Percentiles rank a stretch among this genome's conserved stretches.
These are phyloP conservation scores for Curvularia spicifera DNA, from an alignment of 2,329 filamentous ascomycete species.

Conservation along the genomic window DNA sequence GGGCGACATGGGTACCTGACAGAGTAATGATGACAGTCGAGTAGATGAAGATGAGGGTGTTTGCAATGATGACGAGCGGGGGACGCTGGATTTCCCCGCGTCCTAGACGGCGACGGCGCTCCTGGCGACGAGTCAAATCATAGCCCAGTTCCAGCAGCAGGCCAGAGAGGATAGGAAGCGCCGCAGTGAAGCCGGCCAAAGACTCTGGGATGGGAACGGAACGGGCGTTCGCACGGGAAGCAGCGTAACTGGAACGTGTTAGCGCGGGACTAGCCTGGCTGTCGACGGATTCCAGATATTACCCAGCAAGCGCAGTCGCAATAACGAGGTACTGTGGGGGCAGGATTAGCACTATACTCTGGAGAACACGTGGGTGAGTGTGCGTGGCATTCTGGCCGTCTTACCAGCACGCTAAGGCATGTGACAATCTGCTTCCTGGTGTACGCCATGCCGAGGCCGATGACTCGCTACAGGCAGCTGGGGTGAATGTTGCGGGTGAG, in stretches of 20 bases:
- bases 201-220: conserved; percentile 53
- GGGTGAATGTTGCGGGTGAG: neutral
- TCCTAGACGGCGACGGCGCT: conserved; percentile 34
- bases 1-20: conserved; percentile 52
- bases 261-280: conserved; percentile 9
- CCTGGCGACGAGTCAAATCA: conserved; percentile 42
- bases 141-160: conserved; percentile 51
- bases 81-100: conserved; percentile 46
- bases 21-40: conserved; percentile 54
- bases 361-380: neutral
- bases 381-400: conserved; percentile 7
- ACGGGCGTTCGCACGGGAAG: conserved; percentile 40
- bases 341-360: conserved; percentile 5
- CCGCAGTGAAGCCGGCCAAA: conserved; percentile 51
- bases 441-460: conserved; percentile 38
- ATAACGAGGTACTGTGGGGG: conserved; percentile 50
- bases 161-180: conserved; percentile 53
- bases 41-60: conserved; percentile 50
- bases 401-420: conserved; percentile 48
- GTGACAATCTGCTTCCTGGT: conserved; percentile 50
- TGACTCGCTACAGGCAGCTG: neutral
- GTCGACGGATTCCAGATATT: conserved; percentile 5
- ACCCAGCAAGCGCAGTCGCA: conserved; percentile 51
- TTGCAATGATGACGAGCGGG: conserved; percentile 49
- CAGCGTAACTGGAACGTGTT: conserved; percentile 35